These are phyloP conservation scores for Murraya paniculata DNA, from an alignment of 345 rosid genomes.

Conservation along the genomic window DNA sequence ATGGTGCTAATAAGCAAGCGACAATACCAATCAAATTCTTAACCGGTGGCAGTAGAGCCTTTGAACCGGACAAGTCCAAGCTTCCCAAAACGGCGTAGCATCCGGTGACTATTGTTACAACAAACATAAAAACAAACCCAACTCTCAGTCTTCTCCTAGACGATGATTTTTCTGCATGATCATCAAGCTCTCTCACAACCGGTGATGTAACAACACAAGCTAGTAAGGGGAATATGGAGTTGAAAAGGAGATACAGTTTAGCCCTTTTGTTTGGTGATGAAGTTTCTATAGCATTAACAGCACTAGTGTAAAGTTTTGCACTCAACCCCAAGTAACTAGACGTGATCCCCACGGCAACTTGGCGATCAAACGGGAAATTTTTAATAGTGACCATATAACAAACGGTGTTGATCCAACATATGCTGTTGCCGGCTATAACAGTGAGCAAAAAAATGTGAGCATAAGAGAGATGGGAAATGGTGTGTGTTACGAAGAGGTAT, in stretches of 20 bases:
- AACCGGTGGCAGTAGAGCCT: constrained; percentile 22
- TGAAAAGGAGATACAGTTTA: constrained; percentile 54
- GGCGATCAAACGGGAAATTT: constrained; percentile 52
- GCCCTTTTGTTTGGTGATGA: constrained; percentile 40
- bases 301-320: constrained; percentile 66
- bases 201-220: constrained; percentile 42
- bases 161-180: background rate
- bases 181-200: constrained; percentile 28
- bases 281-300: constrained; percentile 42
- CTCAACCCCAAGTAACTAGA: constrained; percentile 78
- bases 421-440: constrained; percentile 80
- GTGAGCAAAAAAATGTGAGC: constrained; percentile 54
- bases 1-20: constrained; percentile 47
- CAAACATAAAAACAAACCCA: constrained; percentile 45
- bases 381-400: constrained; percentile 52
- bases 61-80: constrained; percentile 25
- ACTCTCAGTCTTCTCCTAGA: constrained; percentile 4
- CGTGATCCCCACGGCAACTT: constrained; percentile 68
- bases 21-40: constrained; percentile 42
- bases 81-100: constrained; percentile 60
- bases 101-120: constrained; percentile 63
- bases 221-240: constrained; percentile 50
- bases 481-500: constrained; percentile 53
- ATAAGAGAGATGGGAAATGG: constrained; percentile 49
- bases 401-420: constrained; percentile 96